These are phyloP conservation scores for Tothia fuscella DNA, from an alignment of 2,329 filamentous ascomycete species.

Conservation along the genomic window DNA sequence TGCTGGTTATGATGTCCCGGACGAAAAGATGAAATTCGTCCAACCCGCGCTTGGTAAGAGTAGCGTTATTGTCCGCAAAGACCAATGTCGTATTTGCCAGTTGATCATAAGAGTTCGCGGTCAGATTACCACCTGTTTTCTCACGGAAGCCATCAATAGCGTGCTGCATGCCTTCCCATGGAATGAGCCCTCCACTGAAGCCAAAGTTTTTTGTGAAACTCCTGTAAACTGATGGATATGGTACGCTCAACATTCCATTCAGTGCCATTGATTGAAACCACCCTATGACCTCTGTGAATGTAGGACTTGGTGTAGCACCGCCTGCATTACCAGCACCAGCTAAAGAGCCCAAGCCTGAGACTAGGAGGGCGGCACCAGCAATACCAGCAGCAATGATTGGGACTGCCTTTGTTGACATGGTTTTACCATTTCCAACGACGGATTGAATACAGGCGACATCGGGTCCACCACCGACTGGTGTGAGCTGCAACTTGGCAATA, in stretches of 20 bases:
- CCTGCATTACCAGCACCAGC: constrained; percentile 44
- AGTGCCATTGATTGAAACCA: constrained; percentile 92
- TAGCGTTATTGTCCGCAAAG: constrained; percentile 46
- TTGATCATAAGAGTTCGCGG: constrained; percentile 60
- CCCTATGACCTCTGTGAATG: constrained; percentile 71
- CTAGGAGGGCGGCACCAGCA: constrained; percentile 66
- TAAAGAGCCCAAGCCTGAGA: constrained; percentile 61
- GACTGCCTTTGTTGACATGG: constrained; percentile 60
- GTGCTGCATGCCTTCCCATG: constrained; percentile 68
- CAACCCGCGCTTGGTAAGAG: constrained; percentile 9
- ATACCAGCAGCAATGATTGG: constrained; percentile 76
- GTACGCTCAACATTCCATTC: constrained; percentile 91
- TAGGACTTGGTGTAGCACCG: constrained; percentile 59
- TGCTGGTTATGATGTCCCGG: constrained; percentile 24
- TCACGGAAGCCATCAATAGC: constrained; percentile 75
- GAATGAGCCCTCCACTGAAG: constrained; percentile 75
- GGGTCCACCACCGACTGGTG: constrained; percentile 41
- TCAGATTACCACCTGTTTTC: constrained; percentile 76
- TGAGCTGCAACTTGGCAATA: constrained; percentile 66
- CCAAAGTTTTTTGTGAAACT: constrained; percentile 89
- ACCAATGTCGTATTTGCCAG: constrained; percentile 67
- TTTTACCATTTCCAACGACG: constrained; percentile 76
- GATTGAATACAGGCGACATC: constrained; percentile 73
- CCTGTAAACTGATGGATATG: constrained; percentile 75
- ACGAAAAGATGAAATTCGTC: constrained; percentile 25